Evolutionary conservation across 164 flowering plant genomes (phyloP).

Genomic region (Nymphaea colorata): DNA sequence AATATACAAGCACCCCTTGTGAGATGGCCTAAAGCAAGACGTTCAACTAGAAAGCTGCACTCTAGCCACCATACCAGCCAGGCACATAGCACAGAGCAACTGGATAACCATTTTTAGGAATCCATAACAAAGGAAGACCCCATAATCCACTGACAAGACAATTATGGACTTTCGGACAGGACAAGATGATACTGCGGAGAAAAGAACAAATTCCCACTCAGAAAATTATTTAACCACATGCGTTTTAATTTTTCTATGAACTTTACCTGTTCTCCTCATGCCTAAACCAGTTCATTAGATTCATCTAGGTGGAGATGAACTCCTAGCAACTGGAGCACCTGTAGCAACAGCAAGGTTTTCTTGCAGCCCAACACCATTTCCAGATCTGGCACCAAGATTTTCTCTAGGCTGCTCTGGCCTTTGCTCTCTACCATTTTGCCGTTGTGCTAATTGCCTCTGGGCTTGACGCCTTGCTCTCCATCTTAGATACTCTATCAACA

Average conservation of each 20-base stretch:
- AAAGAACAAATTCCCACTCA: too few species aligned
- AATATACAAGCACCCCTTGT: too few species aligned
- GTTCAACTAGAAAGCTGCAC: too few species aligned
- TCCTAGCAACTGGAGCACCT: background rate
- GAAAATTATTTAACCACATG: background rate
- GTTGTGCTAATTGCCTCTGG: constrained; percentile 14
- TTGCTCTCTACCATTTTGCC: constrained; percentile 17
- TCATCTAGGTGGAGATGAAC: background rate
- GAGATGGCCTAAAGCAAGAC: too few species aligned
- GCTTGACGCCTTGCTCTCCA: constrained; percentile 39
- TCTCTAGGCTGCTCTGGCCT: constrained; percentile 18
- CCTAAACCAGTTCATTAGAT: background rate
- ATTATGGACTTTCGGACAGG: too few species aligned
- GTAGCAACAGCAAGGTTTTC: constrained; percentile 2
- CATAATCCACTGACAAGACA: too few species aligned
- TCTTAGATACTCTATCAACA: constrained; percentile 57
- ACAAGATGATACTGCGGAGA: background rate
- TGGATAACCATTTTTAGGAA: too few species aligned
- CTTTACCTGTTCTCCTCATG: background rate
- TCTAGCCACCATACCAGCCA: too few species aligned
- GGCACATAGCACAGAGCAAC: too few species aligned
- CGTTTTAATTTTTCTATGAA: background rate
- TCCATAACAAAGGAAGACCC: background rate
- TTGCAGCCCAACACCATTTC: constrained; percentile 5
- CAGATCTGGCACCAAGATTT: constrained; percentile 3